Base-by-base conservation (phyloP, 352 stramenopile species). In the Globisporangium middletonii region DNA sequence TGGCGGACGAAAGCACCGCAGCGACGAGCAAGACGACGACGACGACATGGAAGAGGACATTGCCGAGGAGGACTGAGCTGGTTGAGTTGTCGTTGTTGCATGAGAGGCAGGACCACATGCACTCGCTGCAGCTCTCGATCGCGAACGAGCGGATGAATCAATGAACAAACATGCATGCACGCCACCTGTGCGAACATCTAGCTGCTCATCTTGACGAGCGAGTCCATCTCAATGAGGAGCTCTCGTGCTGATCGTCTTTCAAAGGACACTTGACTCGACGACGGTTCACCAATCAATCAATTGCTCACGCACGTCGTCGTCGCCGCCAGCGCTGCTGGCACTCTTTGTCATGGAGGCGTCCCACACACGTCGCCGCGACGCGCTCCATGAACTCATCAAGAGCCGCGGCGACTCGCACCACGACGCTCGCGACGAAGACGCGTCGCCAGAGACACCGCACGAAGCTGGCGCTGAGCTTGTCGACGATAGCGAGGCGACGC, bases 1-100 rank as follows among this genome's bases (percentile, higher is more conserved):
- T 7, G 49, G 59, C 6, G 50, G 53, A 52, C 67, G 65, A 0
- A 85, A 83, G 45, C 59, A 11, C 5, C 49, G 62, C 50, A 37
- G 52, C 26, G 46, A 72, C 13, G 33, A 38, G 33, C 64, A 81
- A 15, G 77, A 88, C 2, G 57, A 78, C 26, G 82, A 88, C 30
- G 82, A 86, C 37, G 83, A 91, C 38, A 72, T 93, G 72, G 78
- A 91, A 54, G 83, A 92, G 72, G 83, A 90, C 37, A 93, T 93
- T 61, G 77, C 63, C 1, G 81, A 89, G 18, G 81, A 87, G 44
- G 71, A 84, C 23, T 83, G 65, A 75, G 60, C 30, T 35, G 30
- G 27, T 13, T 41, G 4, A 6, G 7, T 23, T 11, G 9, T 3
- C 4, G 5, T 12, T 46, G 38, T 6, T 18, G 16, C 3, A 44